Percentiles rank a stretch among this genome's conserved stretches.
phyloP scores from a whole-genome alignment of 148 eudicot species.

The Drosera capensis region DNA sequence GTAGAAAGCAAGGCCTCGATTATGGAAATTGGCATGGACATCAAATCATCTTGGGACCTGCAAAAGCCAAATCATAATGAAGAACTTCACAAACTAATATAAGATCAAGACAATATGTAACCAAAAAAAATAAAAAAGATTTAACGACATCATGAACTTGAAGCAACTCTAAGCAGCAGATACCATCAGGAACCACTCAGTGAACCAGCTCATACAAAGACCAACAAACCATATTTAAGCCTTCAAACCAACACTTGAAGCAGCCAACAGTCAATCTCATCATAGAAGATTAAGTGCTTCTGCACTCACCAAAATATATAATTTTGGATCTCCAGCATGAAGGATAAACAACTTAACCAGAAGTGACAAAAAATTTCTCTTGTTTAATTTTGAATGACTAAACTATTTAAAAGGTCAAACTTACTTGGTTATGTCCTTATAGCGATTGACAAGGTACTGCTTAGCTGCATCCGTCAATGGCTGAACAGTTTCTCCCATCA shows the following conservation, averaged over 20 bases:
- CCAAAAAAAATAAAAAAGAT: background rate
- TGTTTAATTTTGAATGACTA: background rate
- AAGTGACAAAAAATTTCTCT: background rate
- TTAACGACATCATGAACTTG: background rate
- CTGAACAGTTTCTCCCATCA: constrained; percentile 80
- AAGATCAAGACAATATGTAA: background rate
- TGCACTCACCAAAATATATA: too few species aligned
- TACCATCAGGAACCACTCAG: too few species aligned
- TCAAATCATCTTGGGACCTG: constrained; percentile 76
- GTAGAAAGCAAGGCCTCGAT: constrained; percentile 75
- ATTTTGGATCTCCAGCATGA: background rate
- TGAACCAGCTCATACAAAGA: too few species aligned
- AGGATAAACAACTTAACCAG: background rate
- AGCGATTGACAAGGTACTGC: constrained; percentile 62
- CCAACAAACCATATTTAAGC: too few species aligned
- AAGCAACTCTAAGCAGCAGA: too few species aligned
- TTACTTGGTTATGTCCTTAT: constrained; percentile 61
- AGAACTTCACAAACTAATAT: background rate
- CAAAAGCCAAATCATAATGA: background rate
- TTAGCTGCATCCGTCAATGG: constrained; percentile 77
- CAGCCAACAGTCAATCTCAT: too few species aligned
- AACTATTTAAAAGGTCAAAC: background rate
- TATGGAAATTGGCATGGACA: constrained; percentile 74
- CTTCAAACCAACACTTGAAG: too few species aligned
- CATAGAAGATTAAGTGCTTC: too few species aligned